Conservation (phyloP, 306 rosid genomes). For the Quercus berberidifolia region DNA sequence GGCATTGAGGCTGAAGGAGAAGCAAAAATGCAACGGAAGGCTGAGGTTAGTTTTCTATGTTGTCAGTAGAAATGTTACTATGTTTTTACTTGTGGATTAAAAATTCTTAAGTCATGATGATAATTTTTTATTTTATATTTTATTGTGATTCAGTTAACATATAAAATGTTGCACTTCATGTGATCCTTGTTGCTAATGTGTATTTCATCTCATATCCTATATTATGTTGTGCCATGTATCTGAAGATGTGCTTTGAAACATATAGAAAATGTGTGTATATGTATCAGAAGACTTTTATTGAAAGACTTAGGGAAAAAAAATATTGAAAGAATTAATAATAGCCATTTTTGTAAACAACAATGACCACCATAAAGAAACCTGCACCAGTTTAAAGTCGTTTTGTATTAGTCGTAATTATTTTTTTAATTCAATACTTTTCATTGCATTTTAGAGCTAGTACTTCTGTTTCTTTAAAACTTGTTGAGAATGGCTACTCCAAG, state of each 20-base stretch:
- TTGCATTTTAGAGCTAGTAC: too few relatives aligned
- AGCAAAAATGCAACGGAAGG: slow-evolving; percentile 75
- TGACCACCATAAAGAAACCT: neutral
- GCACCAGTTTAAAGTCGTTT: neutral
- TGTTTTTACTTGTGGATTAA: neutral
- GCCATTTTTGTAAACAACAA: neutral
- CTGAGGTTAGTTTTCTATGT: slow-evolving; percentile 55
- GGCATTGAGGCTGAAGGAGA: slow-evolving; percentile 83
- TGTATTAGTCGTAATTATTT: neutral
- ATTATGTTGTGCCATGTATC: neutral
- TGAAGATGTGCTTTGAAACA: neutral
- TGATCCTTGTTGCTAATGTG: neutral
- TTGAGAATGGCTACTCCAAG: too few relatives aligned
- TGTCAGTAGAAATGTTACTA: neutral
- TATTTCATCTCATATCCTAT: neutral
- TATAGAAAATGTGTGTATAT: too few relatives aligned
- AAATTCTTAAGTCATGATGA: neutral
- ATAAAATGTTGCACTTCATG: neutral
- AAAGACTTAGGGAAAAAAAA: too few relatives aligned
- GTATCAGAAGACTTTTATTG: too few relatives aligned
- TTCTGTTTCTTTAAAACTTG: too few relatives aligned
- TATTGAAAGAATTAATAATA: too few relatives aligned
- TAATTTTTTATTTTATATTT: neutral
- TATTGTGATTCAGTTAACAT: neutral
- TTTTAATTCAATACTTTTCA: too few relatives aligned